phyloP scores from a whole-genome alignment of 495 filamentous ascomycete genomes.

The Penicillium odoratum region DNA sequence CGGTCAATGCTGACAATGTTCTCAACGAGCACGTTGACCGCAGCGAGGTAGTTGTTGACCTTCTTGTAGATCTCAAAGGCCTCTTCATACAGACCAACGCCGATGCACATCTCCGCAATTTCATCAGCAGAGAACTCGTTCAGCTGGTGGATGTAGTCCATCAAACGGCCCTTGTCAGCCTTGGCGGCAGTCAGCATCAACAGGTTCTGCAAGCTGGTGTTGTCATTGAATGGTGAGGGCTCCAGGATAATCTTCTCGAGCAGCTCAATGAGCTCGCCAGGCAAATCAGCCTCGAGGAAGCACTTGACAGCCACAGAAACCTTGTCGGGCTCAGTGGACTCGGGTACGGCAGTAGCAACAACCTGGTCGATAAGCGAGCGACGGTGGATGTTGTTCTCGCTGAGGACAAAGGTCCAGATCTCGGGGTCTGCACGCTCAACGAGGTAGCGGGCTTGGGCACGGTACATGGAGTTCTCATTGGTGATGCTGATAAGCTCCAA shows the following conservation, averaged over 20 bases:
- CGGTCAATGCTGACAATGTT: slow-evolving; percentile 98
- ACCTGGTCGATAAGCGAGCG: slow-evolving; percentile 95
- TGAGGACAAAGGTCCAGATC: slow-evolving; percentile 93
- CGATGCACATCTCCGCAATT: slow-evolving; percentile 89
- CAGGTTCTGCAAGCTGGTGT: slow-evolving; percentile 91
- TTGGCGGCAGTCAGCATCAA: slow-evolving; percentile 97
- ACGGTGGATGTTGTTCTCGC: slow-evolving; percentile 91
- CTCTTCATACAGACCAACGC: slow-evolving; percentile 93
- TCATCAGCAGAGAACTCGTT: slow-evolving; percentile 88
- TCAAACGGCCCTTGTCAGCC: slow-evolving; percentile 90
- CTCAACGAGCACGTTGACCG: slow-evolving; percentile 91
- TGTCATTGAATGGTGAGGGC: slow-evolving; percentile 96
- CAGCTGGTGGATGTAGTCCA: slow-evolving; percentile 95
- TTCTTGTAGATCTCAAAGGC: slow-evolving; percentile 99
- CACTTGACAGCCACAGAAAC: slow-evolving; percentile 93
- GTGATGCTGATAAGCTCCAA: slow-evolving; percentile 96
- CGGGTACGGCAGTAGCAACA: slow-evolving; percentile 93
- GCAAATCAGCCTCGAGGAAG: slow-evolving; percentile 87
- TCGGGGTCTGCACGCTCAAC: slow-evolving; percentile 86
- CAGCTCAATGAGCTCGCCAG: slow-evolving; percentile 92
- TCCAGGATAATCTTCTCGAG: slow-evolving; percentile 99
- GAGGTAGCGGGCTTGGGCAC: slow-evolving; percentile 92
- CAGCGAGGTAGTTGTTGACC: slow-evolving; percentile 81
- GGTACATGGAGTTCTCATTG: slow-evolving; percentile 99
- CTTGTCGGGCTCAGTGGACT: slow-evolving; percentile 90